Percentiles rank a stretch among this genome's conserved stretches.
These are phyloP conservation scores for Astragalus glycyphyllos DNA, from an alignment of 306 rosid species.

Conservation along the genomic window DNA sequence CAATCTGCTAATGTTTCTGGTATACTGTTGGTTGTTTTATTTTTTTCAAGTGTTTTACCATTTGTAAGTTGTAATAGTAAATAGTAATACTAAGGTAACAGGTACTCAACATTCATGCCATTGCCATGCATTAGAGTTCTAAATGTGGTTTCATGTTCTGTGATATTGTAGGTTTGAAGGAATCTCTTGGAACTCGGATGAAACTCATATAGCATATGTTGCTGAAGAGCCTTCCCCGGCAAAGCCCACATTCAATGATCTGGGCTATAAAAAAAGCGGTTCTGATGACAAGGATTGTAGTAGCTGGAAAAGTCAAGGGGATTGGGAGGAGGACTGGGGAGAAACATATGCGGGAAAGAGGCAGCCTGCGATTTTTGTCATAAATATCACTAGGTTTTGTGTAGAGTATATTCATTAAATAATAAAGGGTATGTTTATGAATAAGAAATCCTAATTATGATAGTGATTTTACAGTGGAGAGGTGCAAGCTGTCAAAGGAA, in stretches of 20 bases:
- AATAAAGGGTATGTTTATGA: neutral
- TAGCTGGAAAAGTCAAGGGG: slow-evolving; percentile 93
- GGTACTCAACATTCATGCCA: neutral
- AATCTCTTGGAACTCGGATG: slow-evolving; percentile 84
- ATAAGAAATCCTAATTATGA: slow-evolving; percentile 27
- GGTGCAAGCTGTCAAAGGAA: slow-evolving; percentile 72
- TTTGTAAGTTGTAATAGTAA: neutral
- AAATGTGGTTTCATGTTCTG: slow-evolving; percentile 18
- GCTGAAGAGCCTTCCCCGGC: slow-evolving; percentile 87
- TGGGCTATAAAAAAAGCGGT: slow-evolving; percentile 67
- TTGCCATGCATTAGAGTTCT: neutral
- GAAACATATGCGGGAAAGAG: slow-evolving; percentile 92
- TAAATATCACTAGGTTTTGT: slow-evolving; percentile 64
- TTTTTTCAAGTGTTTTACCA: neutral
- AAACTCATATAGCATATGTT: slow-evolving; percentile 79
- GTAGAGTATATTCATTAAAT: neutral
- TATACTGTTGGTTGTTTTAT: neutral
- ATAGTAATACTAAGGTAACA: neutral
- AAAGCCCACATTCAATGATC: slow-evolving; percentile 78
- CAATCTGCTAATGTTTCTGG: neutral
- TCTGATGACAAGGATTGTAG: slow-evolving; percentile 63
- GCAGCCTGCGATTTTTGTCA: slow-evolving; percentile 88
- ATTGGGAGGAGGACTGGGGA: slow-evolving; percentile 94
- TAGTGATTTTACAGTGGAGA: slow-evolving; percentile 69
- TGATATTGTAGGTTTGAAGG: slow-evolving; percentile 84